These are phyloP conservation scores for Tolypocladium cylindrosporum DNA, from an alignment of 2,329 filamentous ascomycete genomes.

Conservation along the genomic window DNA sequence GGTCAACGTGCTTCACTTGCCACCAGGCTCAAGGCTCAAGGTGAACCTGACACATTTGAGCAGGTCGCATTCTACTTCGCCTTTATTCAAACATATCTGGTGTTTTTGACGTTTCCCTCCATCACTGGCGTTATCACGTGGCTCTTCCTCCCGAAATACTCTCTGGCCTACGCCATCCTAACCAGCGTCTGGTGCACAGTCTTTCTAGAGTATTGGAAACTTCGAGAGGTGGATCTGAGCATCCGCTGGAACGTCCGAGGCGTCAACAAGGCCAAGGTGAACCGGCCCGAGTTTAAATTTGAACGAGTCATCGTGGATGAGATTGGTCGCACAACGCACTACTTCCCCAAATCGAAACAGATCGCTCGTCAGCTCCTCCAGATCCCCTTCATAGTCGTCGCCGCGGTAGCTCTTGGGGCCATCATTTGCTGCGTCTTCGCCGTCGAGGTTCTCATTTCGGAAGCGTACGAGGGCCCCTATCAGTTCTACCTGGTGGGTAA, in stretches of 20 bases:
- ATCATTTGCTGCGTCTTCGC: constrained; percentile 62
- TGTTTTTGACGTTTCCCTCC: constrained; percentile 61
- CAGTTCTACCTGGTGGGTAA: constrained; percentile 51
- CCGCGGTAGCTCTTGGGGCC: constrained; percentile 48
- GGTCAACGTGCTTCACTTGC: background rate
- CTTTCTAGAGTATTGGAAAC: constrained; percentile 74
- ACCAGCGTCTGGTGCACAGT: constrained; percentile 62
- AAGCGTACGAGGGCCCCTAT: constrained; percentile 61
- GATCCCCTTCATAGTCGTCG: constrained; percentile 55
- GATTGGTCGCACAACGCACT: constrained; percentile 49
- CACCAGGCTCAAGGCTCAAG: background rate
- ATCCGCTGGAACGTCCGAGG: constrained; percentile 65
- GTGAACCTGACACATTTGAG: background rate
- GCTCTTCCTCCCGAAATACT: constrained; percentile 60
- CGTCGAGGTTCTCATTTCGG: constrained; percentile 66
- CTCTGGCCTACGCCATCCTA: constrained; percentile 55
- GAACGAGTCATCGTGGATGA: constrained; percentile 53
- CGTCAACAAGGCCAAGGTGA: constrained; percentile 56
- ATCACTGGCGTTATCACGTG: constrained; percentile 58
- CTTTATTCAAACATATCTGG: constrained; percentile 69
- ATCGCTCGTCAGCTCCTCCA: constrained; percentile 57
- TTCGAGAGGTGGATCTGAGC: constrained; percentile 60
- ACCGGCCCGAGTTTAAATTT: constrained; percentile 53
- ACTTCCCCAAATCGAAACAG: constrained; percentile 56
- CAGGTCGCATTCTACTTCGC: constrained; percentile 72